Percentiles rank a stretch among this genome's conserved stretches.
Evolutionary conservation across 2,329 filamentous ascomycete genomes (phyloP).

Genomic region (Phoma sp.): DNA sequence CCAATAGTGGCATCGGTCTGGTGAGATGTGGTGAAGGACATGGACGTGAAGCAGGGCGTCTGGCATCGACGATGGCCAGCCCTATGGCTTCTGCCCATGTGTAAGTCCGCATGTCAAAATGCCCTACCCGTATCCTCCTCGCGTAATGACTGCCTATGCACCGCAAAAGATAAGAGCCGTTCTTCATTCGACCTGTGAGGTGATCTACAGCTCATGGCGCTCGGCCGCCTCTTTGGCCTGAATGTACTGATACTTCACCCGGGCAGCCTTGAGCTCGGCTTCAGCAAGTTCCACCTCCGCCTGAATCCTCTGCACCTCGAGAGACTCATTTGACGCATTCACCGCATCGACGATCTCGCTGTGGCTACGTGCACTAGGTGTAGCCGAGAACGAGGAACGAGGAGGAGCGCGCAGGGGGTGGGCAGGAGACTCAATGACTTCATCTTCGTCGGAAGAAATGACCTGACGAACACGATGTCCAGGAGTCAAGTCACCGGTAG

Average conservation of each 20-base stretch:
- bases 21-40: too few species aligned
- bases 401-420: slow-evolving; percentile 1
- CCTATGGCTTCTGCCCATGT: too few species aligned
- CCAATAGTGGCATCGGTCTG: too few species aligned
- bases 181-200: not conserved
- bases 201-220: not conserved
- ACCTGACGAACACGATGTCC: slow-evolving; percentile 1
- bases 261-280: slow-evolving; percentile 37
- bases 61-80: too few species aligned
- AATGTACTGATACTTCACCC: slow-evolving; percentile 29
- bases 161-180: too few species aligned
- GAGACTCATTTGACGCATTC: slow-evolving; percentile 21
- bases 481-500: slow-evolving; percentile 18
- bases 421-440: not conserved
- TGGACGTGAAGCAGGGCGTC: too few species aligned
- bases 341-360: slow-evolving; percentile 9
- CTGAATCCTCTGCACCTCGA: slow-evolving; percentile 34
- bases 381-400: slow-evolving; percentile 17
- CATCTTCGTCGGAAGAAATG: slow-evolving; percentile 23
- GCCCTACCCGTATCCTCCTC: too few species aligned
- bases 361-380: slow-evolving; percentile 12
- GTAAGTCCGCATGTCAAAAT: too few species aligned
- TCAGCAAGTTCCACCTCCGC: slow-evolving; percentile 41
- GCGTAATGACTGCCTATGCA: too few species aligned
- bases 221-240: slow-evolving; percentile 24